Percentiles rank a stretch among this genome's conserved stretches.
Evolutionary conservation across 352 stramenopile species (phyloP).

Genomic region (Phytophthora niederhauseri): DNA sequence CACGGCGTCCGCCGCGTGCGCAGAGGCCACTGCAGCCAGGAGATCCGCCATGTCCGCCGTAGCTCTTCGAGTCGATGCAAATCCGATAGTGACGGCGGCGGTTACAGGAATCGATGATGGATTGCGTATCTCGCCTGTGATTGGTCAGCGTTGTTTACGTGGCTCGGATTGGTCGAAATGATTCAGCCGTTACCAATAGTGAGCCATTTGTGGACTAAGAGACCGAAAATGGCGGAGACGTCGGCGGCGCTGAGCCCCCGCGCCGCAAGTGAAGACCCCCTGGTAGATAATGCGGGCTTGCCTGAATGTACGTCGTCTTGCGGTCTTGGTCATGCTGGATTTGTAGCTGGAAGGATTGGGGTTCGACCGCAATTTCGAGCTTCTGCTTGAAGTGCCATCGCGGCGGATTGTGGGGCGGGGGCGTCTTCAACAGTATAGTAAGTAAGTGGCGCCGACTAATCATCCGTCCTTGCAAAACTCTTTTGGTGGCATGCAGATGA

Average conservation of each 20-base stretch:
- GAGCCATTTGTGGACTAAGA: constrained; percentile 5
- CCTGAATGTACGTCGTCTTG: constrained; percentile 28
- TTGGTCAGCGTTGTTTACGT: neutral
- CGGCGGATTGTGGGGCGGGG: neutral
- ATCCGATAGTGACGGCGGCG: constrained; percentile 4
- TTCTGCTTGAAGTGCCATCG: constrained; percentile 5
- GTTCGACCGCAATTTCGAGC: constrained; percentile 4
- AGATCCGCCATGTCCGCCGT: constrained; percentile 47
- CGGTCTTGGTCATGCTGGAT: neutral
- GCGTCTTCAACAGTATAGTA: neutral
- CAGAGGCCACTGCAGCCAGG: constrained; percentile 41
- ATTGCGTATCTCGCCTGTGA: neutral
- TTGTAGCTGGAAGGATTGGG: constrained; percentile 3
- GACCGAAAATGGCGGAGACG: constrained; percentile 10
- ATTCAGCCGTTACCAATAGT: neutral
- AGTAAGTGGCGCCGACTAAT: constrained; percentile 1
- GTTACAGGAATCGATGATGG: constrained; percentile 1
- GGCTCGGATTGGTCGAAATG: constrained; percentile 16
- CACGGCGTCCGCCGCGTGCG: constrained; percentile 17
- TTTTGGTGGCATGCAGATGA: constrained; percentile 4
- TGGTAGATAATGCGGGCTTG: neutral
- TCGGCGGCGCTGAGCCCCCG: neutral
- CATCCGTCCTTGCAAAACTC: neutral
- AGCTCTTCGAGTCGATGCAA: neutral
- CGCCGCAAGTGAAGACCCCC: neutral